Evolutionary conservation across 2,329 filamentous ascomycete species (phyloP).

Genomic region (Cytospora paraplurivora): DNA sequence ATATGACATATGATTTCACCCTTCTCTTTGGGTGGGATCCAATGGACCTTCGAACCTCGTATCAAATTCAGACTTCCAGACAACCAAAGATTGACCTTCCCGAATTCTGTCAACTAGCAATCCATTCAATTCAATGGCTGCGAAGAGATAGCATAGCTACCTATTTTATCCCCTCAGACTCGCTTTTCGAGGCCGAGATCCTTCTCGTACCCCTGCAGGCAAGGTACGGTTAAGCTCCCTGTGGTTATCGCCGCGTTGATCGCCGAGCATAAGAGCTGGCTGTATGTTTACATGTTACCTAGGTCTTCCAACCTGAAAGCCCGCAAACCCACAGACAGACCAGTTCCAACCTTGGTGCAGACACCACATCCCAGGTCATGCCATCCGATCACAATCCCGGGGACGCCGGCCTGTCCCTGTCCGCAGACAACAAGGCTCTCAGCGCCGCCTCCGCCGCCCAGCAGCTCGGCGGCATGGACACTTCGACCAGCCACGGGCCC

Average conservation of each 20-base stretch:
- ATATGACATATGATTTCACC: too few relatives aligned
- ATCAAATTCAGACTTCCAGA: background rate
- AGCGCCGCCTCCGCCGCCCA: slow-evolving; percentile 38
- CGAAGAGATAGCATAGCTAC: slow-evolving; percentile 7
- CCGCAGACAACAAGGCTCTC: slow-evolving; percentile 33
- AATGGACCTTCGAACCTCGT: background rate
- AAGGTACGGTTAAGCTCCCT: background rate
- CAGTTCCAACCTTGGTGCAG: slow-evolving; percentile 5
- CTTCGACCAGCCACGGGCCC: background rate
- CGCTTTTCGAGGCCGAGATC: background rate
- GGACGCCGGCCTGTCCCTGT: too few relatives aligned
- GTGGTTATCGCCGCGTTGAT: background rate
- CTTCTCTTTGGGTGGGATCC: background rate
- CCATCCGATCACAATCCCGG: slow-evolving; percentile 54
- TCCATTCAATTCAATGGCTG: slow-evolving; percentile 17
- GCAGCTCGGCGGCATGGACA: slow-evolving; percentile 31
- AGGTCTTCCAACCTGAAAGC: background rate
- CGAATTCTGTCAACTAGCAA: background rate
- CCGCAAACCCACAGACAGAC: background rate
- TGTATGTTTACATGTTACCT: background rate
- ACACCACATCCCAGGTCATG: slow-evolving; percentile 41
- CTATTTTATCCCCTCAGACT: background rate
- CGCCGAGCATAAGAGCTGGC: background rate
- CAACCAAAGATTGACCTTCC: background rate
- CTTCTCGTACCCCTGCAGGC: background rate